Percentiles rank a stretch among this genome's conserved stretches.
phyloP scores from a whole-genome alignment of 2,329 filamentous ascomycete species.

The Cladosporium sphaerospermum region DNA sequence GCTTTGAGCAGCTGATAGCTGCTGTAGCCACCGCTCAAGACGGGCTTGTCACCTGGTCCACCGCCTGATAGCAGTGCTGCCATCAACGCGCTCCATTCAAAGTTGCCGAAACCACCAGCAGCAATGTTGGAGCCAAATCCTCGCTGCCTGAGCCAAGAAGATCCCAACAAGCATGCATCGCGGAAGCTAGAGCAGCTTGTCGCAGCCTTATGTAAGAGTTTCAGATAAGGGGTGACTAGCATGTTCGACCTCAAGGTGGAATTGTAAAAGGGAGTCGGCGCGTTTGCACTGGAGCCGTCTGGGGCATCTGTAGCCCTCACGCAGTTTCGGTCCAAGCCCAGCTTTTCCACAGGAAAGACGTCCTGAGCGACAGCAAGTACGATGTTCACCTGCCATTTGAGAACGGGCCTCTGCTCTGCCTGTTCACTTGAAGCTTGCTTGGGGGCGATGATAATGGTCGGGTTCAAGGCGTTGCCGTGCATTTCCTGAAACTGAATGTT shows the following conservation, averaged over 20 bases:
- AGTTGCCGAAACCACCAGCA: constrained; percentile 81
- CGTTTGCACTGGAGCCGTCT: constrained; percentile 33
- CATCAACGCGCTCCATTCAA: constrained; percentile 80
- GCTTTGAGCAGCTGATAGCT: constrained; percentile 94
- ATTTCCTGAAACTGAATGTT: constrained; percentile 23
- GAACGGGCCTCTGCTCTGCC: constrained; percentile 19
- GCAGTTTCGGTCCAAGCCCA: constrained; percentile 63
- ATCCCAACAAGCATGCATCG: constrained; percentile 80
- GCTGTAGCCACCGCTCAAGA: constrained; percentile 75
- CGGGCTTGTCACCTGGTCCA: constrained; percentile 61
- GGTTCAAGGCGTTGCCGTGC: constrained; percentile 50
- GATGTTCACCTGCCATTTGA: constrained; percentile 61
- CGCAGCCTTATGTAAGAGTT: constrained; percentile 63
- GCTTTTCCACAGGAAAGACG: constrained; percentile 65
- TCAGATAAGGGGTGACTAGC: constrained; percentile 67
- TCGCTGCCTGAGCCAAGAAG: constrained; percentile 82
- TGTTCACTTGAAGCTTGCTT: constrained; percentile 17
- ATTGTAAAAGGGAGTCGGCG: constrained; percentile 80
- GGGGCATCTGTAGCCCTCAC: constrained; percentile 50
- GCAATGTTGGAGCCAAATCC: constrained; percentile 67
- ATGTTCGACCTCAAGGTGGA: constrained; percentile 73
- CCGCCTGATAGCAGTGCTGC: constrained; percentile 76
- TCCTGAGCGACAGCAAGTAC: constrained; percentile 66
- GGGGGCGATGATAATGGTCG: constrained; percentile 52
- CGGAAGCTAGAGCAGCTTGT: constrained; percentile 66